Base-by-base conservation (phyloP, 192 early-diverging fungal species). In the Linnemannia hyalina region DNA sequence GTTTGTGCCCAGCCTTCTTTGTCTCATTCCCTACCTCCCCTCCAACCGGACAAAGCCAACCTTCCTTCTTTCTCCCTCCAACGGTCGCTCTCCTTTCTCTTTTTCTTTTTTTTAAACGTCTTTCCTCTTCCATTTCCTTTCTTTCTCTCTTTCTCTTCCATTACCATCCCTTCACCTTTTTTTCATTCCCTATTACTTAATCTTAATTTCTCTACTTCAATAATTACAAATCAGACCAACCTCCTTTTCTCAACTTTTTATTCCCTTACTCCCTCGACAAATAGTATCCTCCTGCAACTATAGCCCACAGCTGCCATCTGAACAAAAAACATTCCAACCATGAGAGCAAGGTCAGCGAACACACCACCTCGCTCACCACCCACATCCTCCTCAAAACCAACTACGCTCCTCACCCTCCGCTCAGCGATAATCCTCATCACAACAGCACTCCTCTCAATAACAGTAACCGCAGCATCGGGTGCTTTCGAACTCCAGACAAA, bases 401-500 rank as follows among this genome's bases (percentile, higher is more conserved):
- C 60, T 32, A 65, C 60, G 1, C 26, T 65, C 6, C 60, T 65
- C n/a, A 65, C 1, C 26, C 60, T 65, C 1, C n/a, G 60, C 10
- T 65, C 60, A 9, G 60, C 60, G 29, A 65, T 32, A 13, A 11
- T 65, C 60, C n/a, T 65, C 9, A 29, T 65, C n/a, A 10, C 10
- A 32, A 32, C 60, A 15, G 29, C 60, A 13, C 26, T 65, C 60
- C 44, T 11, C 26, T 83, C 60, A 32, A 74, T 35, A 73, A 72
- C 6, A 68, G 70, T 68, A 7, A 23, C 63, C 4, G 20, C 49
- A 20, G 49, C 18, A 52, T 52, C 49, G 49, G 57, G n/a, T 54
- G 74, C 40, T 73, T 85, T 85, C 68, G 83, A 85, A 13, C 83
- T 85, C 32, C 78, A 85, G 23, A 76, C 83, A 2, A 85, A 80